These are phyloP conservation scores for Hydrangea macrophylla DNA, from an alignment of 148 eudicot species.

Conservation along the genomic window DNA sequence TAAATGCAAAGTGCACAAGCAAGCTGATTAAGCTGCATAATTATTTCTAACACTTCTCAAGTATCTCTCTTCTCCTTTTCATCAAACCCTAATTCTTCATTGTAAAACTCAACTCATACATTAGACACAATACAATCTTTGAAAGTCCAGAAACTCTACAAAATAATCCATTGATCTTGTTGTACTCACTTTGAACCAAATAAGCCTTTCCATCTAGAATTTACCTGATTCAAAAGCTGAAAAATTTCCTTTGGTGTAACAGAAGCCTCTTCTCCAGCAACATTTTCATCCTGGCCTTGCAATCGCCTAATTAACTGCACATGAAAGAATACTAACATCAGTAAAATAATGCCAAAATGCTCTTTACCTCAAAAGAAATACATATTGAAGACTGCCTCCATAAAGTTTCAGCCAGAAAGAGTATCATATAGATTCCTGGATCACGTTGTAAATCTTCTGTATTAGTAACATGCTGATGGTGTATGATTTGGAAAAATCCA, in stretches of 20 bases:
- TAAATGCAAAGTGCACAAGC: no score
- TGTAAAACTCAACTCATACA: no score
- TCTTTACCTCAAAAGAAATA: not conserved
- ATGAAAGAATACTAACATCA: conserved; percentile 12
- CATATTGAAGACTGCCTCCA: not conserved
- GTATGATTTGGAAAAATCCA: not conserved
- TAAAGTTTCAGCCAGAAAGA: not conserved
- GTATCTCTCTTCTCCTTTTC: no score
- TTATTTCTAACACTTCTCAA: no score
- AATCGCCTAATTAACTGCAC: conserved; percentile 77
- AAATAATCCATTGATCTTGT: no score
- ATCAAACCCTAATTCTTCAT: no score
- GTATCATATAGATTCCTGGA: not conserved
- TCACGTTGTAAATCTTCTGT: not conserved
- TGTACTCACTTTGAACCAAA: no score
- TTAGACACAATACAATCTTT: no score
- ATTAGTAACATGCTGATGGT: not conserved
- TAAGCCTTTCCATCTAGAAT: not conserved
- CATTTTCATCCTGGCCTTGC: conserved; percentile 53
- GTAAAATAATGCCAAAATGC: conserved; percentile 3
- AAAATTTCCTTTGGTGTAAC: conserved; percentile 72
- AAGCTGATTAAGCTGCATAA: no score
- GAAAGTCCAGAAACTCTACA: no score
- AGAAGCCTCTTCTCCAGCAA: conserved; percentile 52
- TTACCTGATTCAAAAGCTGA: conserved; percentile 85